A percentile compares a stretch with the other conserved stretches of the same genome.
These are phyloP conservation scores for Heterobasidion occidentale DNA, from an alignment of 1,284 basidiomycete genomes.

Conservation along the genomic window DNA sequence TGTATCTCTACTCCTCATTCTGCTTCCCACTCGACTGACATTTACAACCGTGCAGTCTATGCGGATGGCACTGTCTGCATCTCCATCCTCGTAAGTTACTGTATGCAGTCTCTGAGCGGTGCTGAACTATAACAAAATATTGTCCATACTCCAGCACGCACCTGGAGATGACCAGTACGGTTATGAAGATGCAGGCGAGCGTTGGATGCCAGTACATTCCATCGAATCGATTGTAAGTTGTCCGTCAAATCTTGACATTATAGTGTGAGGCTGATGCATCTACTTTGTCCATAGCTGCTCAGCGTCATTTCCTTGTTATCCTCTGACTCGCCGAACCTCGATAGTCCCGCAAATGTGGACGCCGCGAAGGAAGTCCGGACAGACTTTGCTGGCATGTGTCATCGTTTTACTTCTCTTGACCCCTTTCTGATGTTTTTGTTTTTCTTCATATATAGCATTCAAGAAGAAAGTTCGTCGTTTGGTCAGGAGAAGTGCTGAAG, in stretches of 20 bases:
- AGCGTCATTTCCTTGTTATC: slow-evolving; percentile 96
- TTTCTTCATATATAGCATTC: slow-evolving; percentile 43
- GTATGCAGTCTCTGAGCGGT: not conserved
- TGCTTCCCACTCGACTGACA: slow-evolving; percentile 4
- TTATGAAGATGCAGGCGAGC: slow-evolving; percentile 94
- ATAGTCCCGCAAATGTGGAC: slow-evolving; percentile 97
- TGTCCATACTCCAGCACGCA: slow-evolving; percentile 56
- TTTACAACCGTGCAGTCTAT: slow-evolving; percentile 57
- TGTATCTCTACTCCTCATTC: slow-evolving; percentile 9
- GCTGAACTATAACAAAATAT: not conserved
- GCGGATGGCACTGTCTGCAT: slow-evolving; percentile 88
- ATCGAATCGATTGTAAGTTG: slow-evolving; percentile 90
- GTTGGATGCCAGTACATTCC: slow-evolving; percentile 97
- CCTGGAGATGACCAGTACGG: slow-evolving; percentile 98
- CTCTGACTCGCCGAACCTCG: slow-evolving; percentile 86
- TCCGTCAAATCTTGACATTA: not conserved
- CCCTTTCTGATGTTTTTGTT: not conserved
- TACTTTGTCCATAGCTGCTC: slow-evolving; percentile 68
- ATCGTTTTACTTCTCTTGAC: not conserved
- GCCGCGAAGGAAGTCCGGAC: slow-evolving; percentile 88
- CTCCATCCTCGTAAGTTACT: slow-evolving; percentile 77
- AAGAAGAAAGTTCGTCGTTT: slow-evolving; percentile 91
- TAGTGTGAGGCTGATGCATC: not conserved
- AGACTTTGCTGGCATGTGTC: slow-evolving; percentile 52
- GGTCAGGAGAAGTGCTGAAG: slow-evolving; percentile 80